Conservation (phyloP, 257 asterid species). For the Henckelia pumila region DNA sequence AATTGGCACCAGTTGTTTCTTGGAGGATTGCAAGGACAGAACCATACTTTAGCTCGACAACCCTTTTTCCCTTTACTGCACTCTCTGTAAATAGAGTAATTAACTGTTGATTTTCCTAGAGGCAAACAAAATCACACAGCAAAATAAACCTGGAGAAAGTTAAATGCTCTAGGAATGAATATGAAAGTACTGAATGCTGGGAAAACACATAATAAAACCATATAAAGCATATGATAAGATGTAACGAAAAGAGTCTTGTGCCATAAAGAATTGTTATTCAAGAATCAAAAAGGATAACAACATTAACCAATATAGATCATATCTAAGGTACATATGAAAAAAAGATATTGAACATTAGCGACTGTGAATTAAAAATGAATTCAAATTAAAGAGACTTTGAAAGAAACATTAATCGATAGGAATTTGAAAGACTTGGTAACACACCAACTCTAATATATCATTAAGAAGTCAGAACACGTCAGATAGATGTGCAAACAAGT, state of each 20-base stretch:
- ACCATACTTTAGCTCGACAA: constrained; percentile 87
- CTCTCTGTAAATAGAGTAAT: constrained; percentile 58
- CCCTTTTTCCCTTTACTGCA: constrained; percentile 92
- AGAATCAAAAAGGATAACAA: not conserved
- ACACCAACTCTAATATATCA: constrained; percentile 10
- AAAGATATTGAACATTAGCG: not conserved
- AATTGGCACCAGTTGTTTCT: too few species aligned
- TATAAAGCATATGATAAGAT: constrained; percentile 20
- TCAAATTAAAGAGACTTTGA: constrained; percentile 2
- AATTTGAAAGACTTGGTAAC: constrained; percentile 18
- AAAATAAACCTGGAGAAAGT: constrained; percentile 74
- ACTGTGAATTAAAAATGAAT: too few species aligned
- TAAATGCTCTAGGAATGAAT: constrained; percentile 83
- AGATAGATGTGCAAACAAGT: constrained; percentile 20
- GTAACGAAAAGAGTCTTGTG: constrained; percentile 3
- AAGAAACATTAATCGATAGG: not conserved
- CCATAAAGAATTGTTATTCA: not conserved
- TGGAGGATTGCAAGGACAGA: constrained; percentile 90
- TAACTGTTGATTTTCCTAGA: constrained; percentile 23
- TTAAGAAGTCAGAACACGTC: constrained; percentile 20
- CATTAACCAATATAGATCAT: not conserved
- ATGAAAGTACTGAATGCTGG: constrained; percentile 84
- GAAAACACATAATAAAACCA: constrained; percentile 69
- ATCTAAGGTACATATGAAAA: constrained; percentile 7
- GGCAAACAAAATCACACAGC: constrained; percentile 23